Conservation (phyloP, 78 protist species). For the Cyanophora paradoxa region DNA sequence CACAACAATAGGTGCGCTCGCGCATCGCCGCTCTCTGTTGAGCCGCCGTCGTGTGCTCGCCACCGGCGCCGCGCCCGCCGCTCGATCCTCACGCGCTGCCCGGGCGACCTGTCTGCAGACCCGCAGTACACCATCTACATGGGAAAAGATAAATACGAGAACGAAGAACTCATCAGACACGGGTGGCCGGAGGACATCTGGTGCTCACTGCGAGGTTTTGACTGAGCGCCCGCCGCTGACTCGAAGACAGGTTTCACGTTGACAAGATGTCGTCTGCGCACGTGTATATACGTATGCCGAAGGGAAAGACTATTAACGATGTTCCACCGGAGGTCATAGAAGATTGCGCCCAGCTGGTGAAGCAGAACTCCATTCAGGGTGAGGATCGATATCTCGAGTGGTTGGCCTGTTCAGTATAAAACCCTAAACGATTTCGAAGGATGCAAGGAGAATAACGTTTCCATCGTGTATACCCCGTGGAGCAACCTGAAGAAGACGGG, state of each 20-base stretch:
- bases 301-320: conserved; percentile 49
- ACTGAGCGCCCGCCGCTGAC: no score
- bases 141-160: conserved; percentile 86
- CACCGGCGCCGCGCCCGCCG: no score
- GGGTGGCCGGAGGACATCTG: conserved; percentile 91
- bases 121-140: no score
- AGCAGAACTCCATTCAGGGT: conserved; percentile 87
- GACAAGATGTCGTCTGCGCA: conserved; percentile 88
- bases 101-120: no score
- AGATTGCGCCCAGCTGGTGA: conserved; percentile 82
- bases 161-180: conserved; percentile 82
- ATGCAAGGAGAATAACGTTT: conserved; percentile 44
- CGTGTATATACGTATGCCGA: conserved; percentile 74
- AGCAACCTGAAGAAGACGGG: conserved; percentile 79
- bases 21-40: no score
- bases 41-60: no score
- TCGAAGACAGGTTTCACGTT: no score
- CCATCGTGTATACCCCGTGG: conserved; percentile 84
- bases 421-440: conserved; percentile 29
- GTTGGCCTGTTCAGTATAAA: neutral
- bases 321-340: conserved; percentile 74
- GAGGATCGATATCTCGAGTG: no score
- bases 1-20: no score
- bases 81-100: no score
- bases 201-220: no score